Evolutionary conservation across 257 asterid genomes (phyloP), one percentile per base, ranked within the genome.

Genomic region (Datura wrightii): DNA sequence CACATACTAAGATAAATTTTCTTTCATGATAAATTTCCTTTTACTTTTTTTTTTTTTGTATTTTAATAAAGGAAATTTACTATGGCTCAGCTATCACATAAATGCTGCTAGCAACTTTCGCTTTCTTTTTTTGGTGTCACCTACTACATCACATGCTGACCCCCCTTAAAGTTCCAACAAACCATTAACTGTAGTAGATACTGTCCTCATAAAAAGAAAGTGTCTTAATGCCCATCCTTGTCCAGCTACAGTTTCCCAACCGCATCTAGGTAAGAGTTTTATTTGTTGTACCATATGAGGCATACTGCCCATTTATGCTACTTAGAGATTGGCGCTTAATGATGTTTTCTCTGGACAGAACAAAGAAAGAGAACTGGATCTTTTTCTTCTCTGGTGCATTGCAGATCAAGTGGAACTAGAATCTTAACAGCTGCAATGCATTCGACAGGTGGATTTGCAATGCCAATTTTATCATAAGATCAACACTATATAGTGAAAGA

Each of bases 381-480:
- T n/a, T 16, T 60, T 54, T 90, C 97, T 24, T 80, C 94, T 42
- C 86, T 93, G 70, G 79, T 90, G 48, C 94, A 93, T 87, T 85
- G 93, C 85, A 86, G 99, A 89, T 95, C 99, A 31, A 95, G 98
- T 82, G 99, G 99, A 76, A 90, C 94, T 37, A 90, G 98, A 88
- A 86, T 95, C 99, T 39, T 2, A 85, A 93, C 98, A 5, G 99
- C 99, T 84, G 99, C 98, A 36, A 91, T 95, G 91, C 97, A 87
- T 71, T 95, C 97, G 4, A 93, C 96, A 3, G 97, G 99, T 85
- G 99, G 99, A 86, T 87, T 60, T 24, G 31, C 31, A 24, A 24
- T 24, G 31, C 31, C 31, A 24, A 24, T 24, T 24, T 24, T 24
- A 24, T 24, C 31, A 0, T 0, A 24, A 24, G 31, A 24, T 24